A percentile compares a stretch with the other conserved stretches of the same genome.
These are phyloP conservation scores for Alternaria brassicicola DNA, from an alignment of 2,329 filamentous ascomycete species.

Conservation along the genomic window DNA sequence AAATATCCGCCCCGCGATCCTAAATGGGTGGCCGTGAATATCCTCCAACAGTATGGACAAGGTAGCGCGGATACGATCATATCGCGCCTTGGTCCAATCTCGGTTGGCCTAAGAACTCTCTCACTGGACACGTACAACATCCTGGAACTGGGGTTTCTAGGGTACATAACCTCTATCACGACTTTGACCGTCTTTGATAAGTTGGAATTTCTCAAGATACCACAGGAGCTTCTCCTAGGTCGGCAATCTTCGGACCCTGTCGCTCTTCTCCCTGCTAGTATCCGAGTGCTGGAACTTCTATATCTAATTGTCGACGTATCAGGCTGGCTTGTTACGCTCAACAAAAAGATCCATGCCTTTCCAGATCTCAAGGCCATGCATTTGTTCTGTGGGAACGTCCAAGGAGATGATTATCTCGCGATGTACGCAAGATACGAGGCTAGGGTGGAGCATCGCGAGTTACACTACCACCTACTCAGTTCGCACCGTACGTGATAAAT, in stretches of 20 bases:
- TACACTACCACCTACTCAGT: neutral
- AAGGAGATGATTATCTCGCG: neutral
- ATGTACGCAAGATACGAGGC: neutral
- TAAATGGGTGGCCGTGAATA: too few relatives aligned
- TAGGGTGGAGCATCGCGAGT: neutral
- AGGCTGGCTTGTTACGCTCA: neutral
- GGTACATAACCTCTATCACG: too few relatives aligned
- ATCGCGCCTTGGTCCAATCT: too few relatives aligned
- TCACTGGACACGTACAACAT: too few relatives aligned
- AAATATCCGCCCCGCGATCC: too few relatives aligned
- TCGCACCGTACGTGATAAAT: accelerated
- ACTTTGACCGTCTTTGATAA: too few relatives aligned
- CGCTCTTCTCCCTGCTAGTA: neutral
- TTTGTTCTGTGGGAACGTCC: neutral
- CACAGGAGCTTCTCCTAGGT: neutral
- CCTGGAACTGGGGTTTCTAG: too few relatives aligned
- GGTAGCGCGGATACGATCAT: too few relatives aligned
- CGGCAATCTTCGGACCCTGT: neutral
- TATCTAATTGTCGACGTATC: neutral
- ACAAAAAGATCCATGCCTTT: neutral
- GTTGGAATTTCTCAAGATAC: neutral
- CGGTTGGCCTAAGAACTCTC: too few relatives aligned
- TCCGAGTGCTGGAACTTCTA: neutral
- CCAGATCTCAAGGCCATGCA: neutral
- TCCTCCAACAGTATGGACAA: too few relatives aligned